phyloP scores from a whole-genome alignment of 495 filamentous ascomycete genomes.

The Pseudotulostoma volvatum region DNA sequence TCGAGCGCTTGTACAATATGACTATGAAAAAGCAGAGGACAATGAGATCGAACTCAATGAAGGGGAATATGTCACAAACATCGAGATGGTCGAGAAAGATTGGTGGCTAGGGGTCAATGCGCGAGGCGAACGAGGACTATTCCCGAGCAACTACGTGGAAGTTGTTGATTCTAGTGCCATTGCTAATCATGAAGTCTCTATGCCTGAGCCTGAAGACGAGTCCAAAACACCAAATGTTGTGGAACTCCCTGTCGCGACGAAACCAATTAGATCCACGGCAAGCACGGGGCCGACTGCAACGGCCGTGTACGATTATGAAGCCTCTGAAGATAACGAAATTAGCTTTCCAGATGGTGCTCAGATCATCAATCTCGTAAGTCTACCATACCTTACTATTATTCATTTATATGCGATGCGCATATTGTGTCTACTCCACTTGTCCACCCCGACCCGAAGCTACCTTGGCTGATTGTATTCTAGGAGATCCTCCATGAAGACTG shows the following conservation, averaged over 20 bases:
- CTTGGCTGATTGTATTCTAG: conserved; percentile 20
- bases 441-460: not conserved
- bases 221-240: conserved; percentile 4
- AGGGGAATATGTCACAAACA: conserved; percentile 79
- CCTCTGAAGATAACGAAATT: conserved; percentile 92
- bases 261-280: conserved; percentile 9
- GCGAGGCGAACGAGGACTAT: conserved; percentile 68
- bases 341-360: conserved; percentile 81
- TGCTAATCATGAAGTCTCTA: conserved; percentile 7
- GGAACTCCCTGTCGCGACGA: conserved; percentile 8
- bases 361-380: conserved; percentile 47
- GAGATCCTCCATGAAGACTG: conserved; percentile 98
- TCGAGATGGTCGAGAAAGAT: conserved; percentile 91
- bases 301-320: conserved; percentile 91
- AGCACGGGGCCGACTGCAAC: conserved; percentile 47
- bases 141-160: conserved; percentile 95
- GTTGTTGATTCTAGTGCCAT: conserved; percentile 38
- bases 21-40: conserved; percentile 93
- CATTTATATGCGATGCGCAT: no score
- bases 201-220: conserved; percentile 13
- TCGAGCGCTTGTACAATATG: conserved; percentile 70
- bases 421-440: no score
- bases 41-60: conserved; percentile 91
- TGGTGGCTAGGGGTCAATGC: conserved; percentile 94
- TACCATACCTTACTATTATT: no score